Evolutionary conservation across 2,329 filamentous ascomycete genomes (phyloP).

Genomic region (Aspergillus sp.): DNA sequence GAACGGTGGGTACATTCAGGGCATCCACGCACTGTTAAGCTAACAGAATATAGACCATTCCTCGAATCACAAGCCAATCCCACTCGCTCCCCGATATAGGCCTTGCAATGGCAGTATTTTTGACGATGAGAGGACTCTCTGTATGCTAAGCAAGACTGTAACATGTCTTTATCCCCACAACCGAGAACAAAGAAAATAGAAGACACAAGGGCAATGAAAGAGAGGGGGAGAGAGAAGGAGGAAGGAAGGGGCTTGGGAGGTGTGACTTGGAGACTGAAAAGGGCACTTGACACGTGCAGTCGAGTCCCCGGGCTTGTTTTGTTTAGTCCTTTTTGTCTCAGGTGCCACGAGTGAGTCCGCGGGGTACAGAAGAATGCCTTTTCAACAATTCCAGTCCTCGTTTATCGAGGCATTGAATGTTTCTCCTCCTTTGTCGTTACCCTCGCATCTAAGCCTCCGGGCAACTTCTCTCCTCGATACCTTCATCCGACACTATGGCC

Average conservation of each 20-base stretch:
- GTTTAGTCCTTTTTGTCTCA: not conserved
- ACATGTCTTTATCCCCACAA: too few relatives aligned
- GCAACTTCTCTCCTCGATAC: constrained; percentile 7
- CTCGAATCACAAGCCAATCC: too few relatives aligned
- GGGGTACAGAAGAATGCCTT: not conserved
- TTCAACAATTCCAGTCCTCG: constrained; percentile 9
- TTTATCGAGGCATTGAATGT: constrained; percentile 11
- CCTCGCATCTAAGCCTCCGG: constrained; percentile 5
- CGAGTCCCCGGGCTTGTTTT: not conserved
- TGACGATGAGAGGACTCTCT: too few relatives aligned
- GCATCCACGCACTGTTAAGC: too few relatives aligned
- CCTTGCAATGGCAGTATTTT: too few relatives aligned
- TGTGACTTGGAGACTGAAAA: not conserved
- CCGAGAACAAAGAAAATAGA: too few relatives aligned
- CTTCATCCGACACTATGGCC: constrained; percentile 11
- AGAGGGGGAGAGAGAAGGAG: not conserved
- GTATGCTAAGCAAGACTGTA: too few relatives aligned
- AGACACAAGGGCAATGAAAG: too few relatives aligned
- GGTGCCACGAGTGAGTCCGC: not conserved
- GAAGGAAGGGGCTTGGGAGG: not conserved
- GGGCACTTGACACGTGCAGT: not conserved
- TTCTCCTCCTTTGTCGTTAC: constrained; percentile 8
- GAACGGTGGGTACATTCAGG: too few relatives aligned
- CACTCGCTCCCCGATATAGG: too few relatives aligned
- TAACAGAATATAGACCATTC: too few relatives aligned